Evolutionary conservation across 2,329 filamentous ascomycete species (phyloP).

Genomic region (Lachnellula cervina): DNA sequence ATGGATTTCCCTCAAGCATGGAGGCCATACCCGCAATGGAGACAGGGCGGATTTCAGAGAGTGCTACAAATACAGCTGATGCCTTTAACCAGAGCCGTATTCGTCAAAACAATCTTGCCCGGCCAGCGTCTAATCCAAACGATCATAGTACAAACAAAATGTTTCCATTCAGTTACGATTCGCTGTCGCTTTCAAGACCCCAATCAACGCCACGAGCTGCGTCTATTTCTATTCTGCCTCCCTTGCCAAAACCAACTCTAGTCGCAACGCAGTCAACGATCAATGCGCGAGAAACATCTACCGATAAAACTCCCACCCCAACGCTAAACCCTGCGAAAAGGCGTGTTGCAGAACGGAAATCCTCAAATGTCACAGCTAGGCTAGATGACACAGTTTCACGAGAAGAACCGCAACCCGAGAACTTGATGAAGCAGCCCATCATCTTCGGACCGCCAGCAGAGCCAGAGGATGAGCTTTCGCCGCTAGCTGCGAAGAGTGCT

Average conservation of each 20-base stretch:
- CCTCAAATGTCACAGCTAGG: no score
- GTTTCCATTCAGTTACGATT: neutral
- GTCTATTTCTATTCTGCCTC: conserved; percentile 14
- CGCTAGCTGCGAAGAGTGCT: conserved; percentile 19
- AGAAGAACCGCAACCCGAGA: neutral
- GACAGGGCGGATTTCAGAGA: neutral
- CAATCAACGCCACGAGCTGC: conserved; percentile 4
- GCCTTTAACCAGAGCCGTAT: neutral
- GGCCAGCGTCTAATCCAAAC: conserved; percentile 15
- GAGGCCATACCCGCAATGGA: neutral
- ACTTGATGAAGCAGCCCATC: neutral
- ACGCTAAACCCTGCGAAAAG: conserved; percentile 11
- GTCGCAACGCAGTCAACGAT: conserved; percentile 2
- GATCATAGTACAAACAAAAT: neutral
- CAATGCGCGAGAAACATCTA: neutral
- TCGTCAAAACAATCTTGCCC: neutral
- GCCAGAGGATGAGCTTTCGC: conserved; percentile 13
- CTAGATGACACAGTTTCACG: neutral
- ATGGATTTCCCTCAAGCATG: neutral
- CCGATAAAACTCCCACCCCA: neutral
- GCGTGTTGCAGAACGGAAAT: conserved; percentile 13
- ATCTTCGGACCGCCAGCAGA: neutral
- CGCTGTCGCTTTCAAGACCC: conserved; percentile 12
- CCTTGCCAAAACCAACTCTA: conserved; percentile 25
- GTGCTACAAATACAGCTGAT: neutral